Percentiles rank a stretch among this genome's conserved stretches.
These are phyloP conservation scores for Magnolia changhungtana DNA, from an alignment of 164 flowering plant species.

Conservation along the genomic window DNA sequence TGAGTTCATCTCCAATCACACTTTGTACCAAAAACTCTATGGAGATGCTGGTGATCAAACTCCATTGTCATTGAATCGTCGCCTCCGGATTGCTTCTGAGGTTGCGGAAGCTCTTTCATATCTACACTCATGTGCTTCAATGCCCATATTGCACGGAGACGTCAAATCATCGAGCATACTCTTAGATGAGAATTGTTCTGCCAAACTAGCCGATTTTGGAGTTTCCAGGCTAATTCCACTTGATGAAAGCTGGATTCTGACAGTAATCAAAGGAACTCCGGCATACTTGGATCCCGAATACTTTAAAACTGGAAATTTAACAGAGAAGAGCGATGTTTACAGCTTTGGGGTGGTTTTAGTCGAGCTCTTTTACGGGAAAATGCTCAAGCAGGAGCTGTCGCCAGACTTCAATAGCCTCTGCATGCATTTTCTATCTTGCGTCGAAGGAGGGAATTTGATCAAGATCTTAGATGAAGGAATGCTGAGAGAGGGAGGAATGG, in stretches of 20 bases:
- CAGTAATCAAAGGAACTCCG: constrained; percentile 7
- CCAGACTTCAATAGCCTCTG: neutral
- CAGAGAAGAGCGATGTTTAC: constrained; percentile 15
- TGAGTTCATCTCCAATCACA: constrained; percentile 9
- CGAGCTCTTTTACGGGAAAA: constrained; percentile 9
- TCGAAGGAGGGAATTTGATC: neutral
- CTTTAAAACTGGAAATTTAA: constrained; percentile 8
- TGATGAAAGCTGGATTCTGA: neutral
- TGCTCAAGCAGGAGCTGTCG: neutral
- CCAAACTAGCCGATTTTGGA: constrained; percentile 13
- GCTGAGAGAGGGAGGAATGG: neutral
- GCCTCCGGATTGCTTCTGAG: constrained; percentile 5
- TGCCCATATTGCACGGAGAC: constrained; percentile 14
- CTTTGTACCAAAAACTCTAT: constrained; percentile 4
- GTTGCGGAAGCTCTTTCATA: constrained; percentile 13
- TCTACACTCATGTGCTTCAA: constrained; percentile 11
- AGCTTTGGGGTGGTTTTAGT: constrained; percentile 17
- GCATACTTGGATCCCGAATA: constrained; percentile 17
- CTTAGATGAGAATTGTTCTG: constrained; percentile 1
- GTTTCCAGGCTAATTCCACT: constrained; percentile 6
- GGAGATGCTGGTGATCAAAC: neutral
- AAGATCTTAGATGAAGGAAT: constrained; percentile 1
- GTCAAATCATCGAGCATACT: constrained; percentile 13
- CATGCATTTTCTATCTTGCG: neutral
- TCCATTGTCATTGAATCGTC: neutral